Percentiles rank a stretch among this genome's conserved stretches.
Conservation (phyloP, 257 asterid species). For the Nicotiana otophora region DNA sequence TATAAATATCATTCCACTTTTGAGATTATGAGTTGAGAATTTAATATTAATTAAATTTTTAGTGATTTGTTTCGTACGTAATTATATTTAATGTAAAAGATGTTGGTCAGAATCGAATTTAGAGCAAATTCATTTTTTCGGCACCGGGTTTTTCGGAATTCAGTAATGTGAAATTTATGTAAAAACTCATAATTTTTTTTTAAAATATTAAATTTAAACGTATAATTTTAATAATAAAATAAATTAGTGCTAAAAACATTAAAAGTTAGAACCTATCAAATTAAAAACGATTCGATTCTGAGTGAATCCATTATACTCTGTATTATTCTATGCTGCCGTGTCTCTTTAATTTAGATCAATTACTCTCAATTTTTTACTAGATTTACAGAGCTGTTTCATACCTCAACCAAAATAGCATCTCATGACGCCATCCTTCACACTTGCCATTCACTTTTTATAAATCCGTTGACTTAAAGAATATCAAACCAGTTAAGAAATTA, state of each 20-base stretch:
- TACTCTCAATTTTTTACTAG: background rate
- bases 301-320: no score
- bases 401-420: background rate
- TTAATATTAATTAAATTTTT: background rate
- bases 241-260: no score
- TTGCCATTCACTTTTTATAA: background rate
- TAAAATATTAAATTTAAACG: no score
- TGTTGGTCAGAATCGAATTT: background rate
- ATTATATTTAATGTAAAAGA: background rate
- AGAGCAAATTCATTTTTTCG: background rate
- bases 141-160: background rate
- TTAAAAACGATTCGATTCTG: no score
- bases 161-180: background rate
- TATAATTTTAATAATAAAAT: no score
- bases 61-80: background rate
- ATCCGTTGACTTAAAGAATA: background rate
- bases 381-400: background rate
- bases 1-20: background rate
- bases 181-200: background rate
- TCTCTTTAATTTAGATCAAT: no score
- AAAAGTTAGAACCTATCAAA: no score
- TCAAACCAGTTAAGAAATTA: background rate
- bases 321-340: no score
- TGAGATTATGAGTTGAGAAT: background rate
- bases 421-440: constrained; percentile 9